These are phyloP conservation scores for Lipomyces yarrowii DNA, from an alignment of 1,139 yeast species.

Conservation along the genomic window DNA sequence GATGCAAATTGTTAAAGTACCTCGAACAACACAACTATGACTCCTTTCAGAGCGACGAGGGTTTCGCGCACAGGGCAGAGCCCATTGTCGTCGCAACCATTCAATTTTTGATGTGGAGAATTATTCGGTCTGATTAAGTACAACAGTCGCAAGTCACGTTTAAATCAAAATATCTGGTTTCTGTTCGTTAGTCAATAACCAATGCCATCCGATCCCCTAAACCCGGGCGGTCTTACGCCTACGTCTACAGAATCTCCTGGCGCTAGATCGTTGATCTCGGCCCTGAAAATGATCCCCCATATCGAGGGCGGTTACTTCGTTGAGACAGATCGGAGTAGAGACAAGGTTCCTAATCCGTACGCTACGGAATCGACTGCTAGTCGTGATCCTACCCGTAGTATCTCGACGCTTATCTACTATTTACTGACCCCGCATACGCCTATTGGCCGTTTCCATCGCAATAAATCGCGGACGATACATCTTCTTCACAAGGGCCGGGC, in stretches of 20 bases:
- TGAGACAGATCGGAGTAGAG: constrained; percentile 54
- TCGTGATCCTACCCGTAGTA: constrained; percentile 40
- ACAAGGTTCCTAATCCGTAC: constrained; percentile 45
- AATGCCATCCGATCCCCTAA: not conserved
- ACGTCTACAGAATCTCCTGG: constrained; percentile 7
- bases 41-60: too few relatives aligned
- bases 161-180: not conserved
- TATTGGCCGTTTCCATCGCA: constrained; percentile 51
- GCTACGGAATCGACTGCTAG: not conserved
- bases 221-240: constrained; percentile 7
- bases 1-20: too few relatives aligned
- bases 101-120: too few relatives aligned
- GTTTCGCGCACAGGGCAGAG: too few relatives aligned
- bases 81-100: too few relatives aligned
- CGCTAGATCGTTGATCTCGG: constrained; percentile 13
- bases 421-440: constrained; percentile 52
- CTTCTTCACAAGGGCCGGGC: constrained; percentile 55
- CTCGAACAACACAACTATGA: too few relatives aligned
- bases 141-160: too few relatives aligned
- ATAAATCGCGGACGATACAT: constrained; percentile 53
- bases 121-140: too few relatives aligned
- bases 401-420: constrained; percentile 53
- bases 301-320: constrained; percentile 56
- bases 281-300: constrained; percentile 38
- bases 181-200: not conserved